These are phyloP conservation scores for Talaromyces nanjingensis DNA, from an alignment of 495 filamentous ascomycete species.

Conservation along the genomic window DNA sequence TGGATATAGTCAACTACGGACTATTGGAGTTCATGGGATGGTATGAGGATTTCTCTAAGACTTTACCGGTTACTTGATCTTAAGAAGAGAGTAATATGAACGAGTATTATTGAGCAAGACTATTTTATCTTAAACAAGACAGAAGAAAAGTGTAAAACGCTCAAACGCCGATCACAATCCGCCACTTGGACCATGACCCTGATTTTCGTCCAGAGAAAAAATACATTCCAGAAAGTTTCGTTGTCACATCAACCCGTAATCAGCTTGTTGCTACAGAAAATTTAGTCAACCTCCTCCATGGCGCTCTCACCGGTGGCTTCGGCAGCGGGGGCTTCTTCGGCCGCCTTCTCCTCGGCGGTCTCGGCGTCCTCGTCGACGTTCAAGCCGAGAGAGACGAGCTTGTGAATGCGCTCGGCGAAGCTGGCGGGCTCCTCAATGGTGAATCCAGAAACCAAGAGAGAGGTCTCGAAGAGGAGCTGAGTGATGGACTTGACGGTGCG, in stretches of 20 bases:
- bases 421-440: conserved; percentile 97
- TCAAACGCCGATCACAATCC: conserved; percentile 22
- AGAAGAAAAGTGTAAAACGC: conserved; percentile 16
- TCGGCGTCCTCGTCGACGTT: conserved; percentile 92
- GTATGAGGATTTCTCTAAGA: too few species aligned
- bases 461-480: conserved; percentile 96
- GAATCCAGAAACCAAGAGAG: conserved; percentile 95
- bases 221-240: conserved; percentile 10
- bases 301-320: conserved; percentile 56
- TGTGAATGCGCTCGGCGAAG: conserved; percentile 98
- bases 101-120: conserved; percentile 5
- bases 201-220: conserved; percentile 7
- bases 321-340: conserved; percentile 53
- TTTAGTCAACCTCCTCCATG: conserved; percentile 71
- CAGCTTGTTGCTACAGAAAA: neutral
- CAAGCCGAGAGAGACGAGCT: conserved; percentile 91
- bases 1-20: too few species aligned
- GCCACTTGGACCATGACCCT: conserved; percentile 5
- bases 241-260: conserved; percentile 8
- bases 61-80: too few species aligned
- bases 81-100: too few species aligned
- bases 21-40: too few species aligned
- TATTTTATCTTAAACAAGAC: conserved; percentile 1
- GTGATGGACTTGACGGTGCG: conserved; percentile 98
- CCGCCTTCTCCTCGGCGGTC: conserved; percentile 54